These are phyloP conservation scores for Aciculosporium take DNA, from an alignment of 2,329 filamentous ascomycete species.

Conservation along the genomic window DNA sequence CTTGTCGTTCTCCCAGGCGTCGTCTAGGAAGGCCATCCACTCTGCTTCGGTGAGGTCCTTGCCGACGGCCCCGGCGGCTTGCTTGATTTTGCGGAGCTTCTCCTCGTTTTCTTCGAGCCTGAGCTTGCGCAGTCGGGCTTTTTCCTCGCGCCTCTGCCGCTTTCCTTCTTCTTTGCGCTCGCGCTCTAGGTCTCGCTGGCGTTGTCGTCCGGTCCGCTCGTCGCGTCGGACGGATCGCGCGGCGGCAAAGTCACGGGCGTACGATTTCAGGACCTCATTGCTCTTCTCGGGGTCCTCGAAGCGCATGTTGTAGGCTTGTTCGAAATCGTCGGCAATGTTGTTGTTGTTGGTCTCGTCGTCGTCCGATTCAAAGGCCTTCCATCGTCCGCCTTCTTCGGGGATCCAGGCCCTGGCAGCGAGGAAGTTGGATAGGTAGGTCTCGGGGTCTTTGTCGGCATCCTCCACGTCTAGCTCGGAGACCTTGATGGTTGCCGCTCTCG, in stretches of 20 bases:
- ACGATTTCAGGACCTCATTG: conserved; percentile 77
- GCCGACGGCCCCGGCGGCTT: conserved; percentile 67
- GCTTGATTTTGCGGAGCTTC: conserved; percentile 76
- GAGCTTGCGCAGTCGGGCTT: conserved; percentile 68
- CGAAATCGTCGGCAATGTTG: conserved; percentile 72
- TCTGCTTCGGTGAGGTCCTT: conserved; percentile 57
- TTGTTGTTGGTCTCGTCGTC: conserved; percentile 70
- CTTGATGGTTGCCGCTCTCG: conserved; percentile 32
- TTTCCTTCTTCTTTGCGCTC: conserved; percentile 69
- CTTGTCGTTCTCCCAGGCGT: conserved; percentile 72
- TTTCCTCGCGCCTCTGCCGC: conserved; percentile 61
- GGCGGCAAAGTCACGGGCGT: conserved; percentile 72
- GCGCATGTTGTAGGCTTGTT: conserved; percentile 86
- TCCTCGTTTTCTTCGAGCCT: conserved; percentile 83
- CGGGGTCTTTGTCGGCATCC: conserved; percentile 75
- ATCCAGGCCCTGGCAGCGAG: conserved; percentile 87
- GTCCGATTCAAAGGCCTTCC: conserved; percentile 81
- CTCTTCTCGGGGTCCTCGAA: conserved; percentile 85
- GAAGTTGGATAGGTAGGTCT: conserved; percentile 89
- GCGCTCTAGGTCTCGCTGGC: conserved; percentile 62
- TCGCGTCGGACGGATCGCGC: conserved; percentile 77
- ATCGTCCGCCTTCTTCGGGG: conserved; percentile 48
- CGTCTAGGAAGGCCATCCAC: conserved; percentile 73
- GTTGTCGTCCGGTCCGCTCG: conserved; percentile 62
- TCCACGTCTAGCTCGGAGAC: conserved; percentile 50